A percentile compares a stretch with the other conserved stretches of the same genome.
phyloP scores from a whole-genome alignment of 257 asterid genomes.

The Verbena officinalis region DNA sequence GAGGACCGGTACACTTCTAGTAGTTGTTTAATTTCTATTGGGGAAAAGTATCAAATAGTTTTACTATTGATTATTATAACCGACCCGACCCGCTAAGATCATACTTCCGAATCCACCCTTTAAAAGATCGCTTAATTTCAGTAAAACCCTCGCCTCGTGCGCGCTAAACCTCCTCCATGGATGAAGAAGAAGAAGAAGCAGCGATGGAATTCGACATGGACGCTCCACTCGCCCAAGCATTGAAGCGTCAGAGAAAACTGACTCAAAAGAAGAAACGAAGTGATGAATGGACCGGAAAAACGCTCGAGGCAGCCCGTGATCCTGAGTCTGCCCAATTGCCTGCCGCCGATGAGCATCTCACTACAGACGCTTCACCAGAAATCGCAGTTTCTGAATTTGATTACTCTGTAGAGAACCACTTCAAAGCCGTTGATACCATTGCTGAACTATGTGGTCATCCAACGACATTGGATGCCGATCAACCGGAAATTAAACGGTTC shows the following conservation, averaged over 20 bases:
- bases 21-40: too few species aligned
- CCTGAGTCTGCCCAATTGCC: slow-evolving; percentile 23
- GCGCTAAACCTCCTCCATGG: slow-evolving; percentile 15
- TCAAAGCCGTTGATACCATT: slow-evolving; percentile 52
- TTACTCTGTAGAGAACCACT: slow-evolving; percentile 77
- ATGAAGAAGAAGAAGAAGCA: slow-evolving; percentile 6
- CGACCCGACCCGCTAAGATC: neutral
- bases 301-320: slow-evolving; percentile 3
- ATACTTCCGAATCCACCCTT: neutral
- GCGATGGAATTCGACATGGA: slow-evolving; percentile 35
- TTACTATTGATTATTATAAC: too few species aligned
- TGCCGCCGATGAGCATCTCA: slow-evolving; percentile 13
- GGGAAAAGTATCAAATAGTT: too few species aligned
- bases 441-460: slow-evolving; percentile 54
- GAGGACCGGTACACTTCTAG: too few species aligned
- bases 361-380: slow-evolving; percentile 29
- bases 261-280: slow-evolving; percentile 20
- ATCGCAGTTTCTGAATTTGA: slow-evolving; percentile 58
- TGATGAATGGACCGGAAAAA: neutral
- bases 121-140: slow-evolving; percentile 20
- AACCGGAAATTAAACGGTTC: slow-evolving; percentile 52
- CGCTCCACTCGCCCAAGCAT: slow-evolving; percentile 31
- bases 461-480: slow-evolving; percentile 36
- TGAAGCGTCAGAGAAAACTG: slow-evolving; percentile 24
- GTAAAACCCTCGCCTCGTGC: neutral